phyloP scores from a whole-genome alignment of 768 basidiomycete species.

The Candolleomyces eurysporus region DNA sequence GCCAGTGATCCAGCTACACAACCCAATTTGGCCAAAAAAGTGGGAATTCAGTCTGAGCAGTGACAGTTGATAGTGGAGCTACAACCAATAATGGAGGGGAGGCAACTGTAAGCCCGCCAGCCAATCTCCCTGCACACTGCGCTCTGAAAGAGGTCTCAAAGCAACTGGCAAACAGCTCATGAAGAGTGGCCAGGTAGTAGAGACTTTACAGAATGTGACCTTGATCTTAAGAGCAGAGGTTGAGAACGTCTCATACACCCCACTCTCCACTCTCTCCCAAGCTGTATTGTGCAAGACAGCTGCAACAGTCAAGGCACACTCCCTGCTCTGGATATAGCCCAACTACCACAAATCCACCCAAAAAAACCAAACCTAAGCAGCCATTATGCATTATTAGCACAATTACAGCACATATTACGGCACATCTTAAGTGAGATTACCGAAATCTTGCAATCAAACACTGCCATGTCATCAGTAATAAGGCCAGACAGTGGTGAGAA shows the following conservation, averaged over 20 bases:
- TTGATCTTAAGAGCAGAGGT: slow-evolving; percentile 10
- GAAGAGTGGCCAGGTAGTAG: too few relatives aligned
- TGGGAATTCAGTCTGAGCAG: too few relatives aligned
- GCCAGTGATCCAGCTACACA: slow-evolving; percentile 4
- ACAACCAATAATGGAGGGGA: too few relatives aligned
- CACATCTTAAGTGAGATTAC: background rate
- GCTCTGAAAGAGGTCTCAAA: too few relatives aligned
- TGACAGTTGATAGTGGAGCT: too few relatives aligned
- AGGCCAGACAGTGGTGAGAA: too few relatives aligned
- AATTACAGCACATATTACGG: background rate
- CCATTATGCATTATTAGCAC: background rate
- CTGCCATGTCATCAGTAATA: background rate
- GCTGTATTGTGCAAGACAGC: background rate
- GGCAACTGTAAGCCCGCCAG: too few relatives aligned
- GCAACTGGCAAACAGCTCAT: too few relatives aligned
- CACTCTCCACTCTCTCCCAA: background rate
- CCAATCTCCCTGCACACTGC: too few relatives aligned
- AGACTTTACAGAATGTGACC: slow-evolving; percentile 10
- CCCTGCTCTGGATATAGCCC: background rate
- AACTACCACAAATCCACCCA: slow-evolving; percentile 16
- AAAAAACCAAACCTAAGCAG: background rate
- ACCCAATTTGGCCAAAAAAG: background rate
- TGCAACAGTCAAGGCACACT: background rate
- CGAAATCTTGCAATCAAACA: background rate
- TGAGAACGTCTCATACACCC: background rate